A percentile compares a stretch with the other conserved stretches of the same genome.
These are phyloP conservation scores for Solanum hybrid DNA, from an alignment of 305 asterid species.

Conservation along the genomic window DNA sequence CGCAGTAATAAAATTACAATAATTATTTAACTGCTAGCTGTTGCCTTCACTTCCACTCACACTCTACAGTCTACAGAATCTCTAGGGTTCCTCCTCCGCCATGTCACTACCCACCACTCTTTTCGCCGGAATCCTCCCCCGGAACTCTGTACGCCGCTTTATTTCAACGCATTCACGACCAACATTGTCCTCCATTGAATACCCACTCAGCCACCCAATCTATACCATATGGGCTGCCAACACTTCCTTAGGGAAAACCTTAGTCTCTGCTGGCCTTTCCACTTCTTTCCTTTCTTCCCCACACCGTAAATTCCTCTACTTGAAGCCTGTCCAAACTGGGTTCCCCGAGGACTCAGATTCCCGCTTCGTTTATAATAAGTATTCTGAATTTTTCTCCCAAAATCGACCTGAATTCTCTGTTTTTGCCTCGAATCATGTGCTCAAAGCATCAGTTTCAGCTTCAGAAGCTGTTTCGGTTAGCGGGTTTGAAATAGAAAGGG, in stretches of 20 bases:
- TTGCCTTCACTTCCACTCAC: not conserved
- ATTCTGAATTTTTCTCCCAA: conserved; percentile 35
- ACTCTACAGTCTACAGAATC: not conserved
- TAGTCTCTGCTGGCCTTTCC: conserved; percentile 90
- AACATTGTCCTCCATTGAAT: conserved; percentile 10
- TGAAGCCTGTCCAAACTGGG: conserved; percentile 94
- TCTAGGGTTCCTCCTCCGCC: not conserved
- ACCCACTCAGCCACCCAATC: conserved; percentile 64
- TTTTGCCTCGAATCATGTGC: conserved; percentile 54
- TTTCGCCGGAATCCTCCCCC: conserved; percentile 12
- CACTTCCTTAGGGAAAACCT: conserved; percentile 83
- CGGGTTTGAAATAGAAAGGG: conserved; percentile 1
- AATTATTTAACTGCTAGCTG: not conserved
- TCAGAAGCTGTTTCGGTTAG: conserved; percentile 7
- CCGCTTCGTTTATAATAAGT: conserved; percentile 55
- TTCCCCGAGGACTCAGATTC: conserved; percentile 87
- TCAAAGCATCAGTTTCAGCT: conserved; percentile 51
- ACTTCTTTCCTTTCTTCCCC: conserved; percentile 49
- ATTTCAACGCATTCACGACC: conserved; percentile 10
- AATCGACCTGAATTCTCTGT: conserved; percentile 40
- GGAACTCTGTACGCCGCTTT: not conserved
- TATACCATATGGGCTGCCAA: conserved; percentile 82
- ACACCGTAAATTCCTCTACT: conserved; percentile 50
- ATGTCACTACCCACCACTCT: conserved; percentile 22
- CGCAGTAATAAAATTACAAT: not conserved